phyloP scores from a whole-genome alignment of 1,284 basidiomycete species.

The Lignosus rhinocerotis region DNA sequence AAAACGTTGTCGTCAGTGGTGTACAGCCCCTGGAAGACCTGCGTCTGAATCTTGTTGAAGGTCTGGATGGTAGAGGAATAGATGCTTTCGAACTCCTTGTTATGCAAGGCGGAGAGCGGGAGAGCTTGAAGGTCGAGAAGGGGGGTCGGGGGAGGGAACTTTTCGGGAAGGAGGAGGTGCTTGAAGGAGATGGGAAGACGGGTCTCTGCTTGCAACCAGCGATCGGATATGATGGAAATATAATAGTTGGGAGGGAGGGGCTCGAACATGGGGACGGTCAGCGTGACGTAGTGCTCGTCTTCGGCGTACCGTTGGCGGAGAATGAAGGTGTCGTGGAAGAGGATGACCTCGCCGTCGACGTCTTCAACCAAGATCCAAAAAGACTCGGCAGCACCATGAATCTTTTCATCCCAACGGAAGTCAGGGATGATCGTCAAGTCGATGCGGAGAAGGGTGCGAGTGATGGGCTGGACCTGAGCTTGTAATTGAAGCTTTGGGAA shows the following conservation, averaged over 20 bases:
- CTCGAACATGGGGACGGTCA: constrained; percentile 96
- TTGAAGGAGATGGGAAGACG: constrained; percentile 96
- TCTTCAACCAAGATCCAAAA: constrained; percentile 97
- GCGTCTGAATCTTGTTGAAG: constrained; percentile 99
- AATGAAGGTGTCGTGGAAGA: constrained; percentile 93
- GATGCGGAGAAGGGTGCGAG: constrained; percentile 83
- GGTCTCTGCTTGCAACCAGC: constrained; percentile 96
- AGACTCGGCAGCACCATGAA: constrained; percentile 85
- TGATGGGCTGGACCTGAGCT: constrained; percentile 94
- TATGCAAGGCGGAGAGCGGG: constrained; percentile 89
- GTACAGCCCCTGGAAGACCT: constrained; percentile 97
- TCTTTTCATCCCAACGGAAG: constrained; percentile 96
- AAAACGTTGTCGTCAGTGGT: constrained; percentile 96
- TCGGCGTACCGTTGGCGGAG: constrained; percentile 90
- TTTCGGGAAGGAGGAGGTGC: constrained; percentile 95
- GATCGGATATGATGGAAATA: constrained; percentile 92
- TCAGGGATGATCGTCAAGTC: constrained; percentile 93
- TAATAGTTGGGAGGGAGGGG: constrained; percentile 98
- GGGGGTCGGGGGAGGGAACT: constrained; percentile 92
- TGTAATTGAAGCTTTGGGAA: constrained; percentile 96
- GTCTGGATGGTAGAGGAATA: constrained; percentile 78
- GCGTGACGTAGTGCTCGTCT: constrained; percentile 91
- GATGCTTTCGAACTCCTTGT: constrained; percentile 85
- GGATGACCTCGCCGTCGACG: constrained; percentile 93
- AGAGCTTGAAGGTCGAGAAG: constrained; percentile 93